Conservation (phyloP, 805 yeast genomes). For the Wickerhamiella allomyrinae region DNA sequence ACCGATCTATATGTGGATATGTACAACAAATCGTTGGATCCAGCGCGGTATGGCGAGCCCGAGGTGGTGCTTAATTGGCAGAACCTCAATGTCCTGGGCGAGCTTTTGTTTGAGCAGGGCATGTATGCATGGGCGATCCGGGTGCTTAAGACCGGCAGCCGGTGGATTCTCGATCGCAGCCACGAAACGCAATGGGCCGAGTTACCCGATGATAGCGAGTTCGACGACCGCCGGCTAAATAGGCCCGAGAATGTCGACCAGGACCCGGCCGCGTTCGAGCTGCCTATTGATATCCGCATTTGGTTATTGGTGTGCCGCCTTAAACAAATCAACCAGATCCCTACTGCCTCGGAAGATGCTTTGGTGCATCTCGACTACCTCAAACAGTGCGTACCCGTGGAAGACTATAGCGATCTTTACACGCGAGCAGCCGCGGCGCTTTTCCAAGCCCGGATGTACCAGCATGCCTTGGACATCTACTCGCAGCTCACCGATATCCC, state of each 20-base stretch:
- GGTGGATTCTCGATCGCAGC: conserved; percentile 70
- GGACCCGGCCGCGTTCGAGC: conserved; percentile 22
- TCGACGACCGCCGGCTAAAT: conserved; percentile 47
- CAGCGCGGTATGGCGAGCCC: conserved; percentile 19
- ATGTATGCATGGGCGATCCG: conserved; percentile 27
- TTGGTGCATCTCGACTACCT: conserved; percentile 45
- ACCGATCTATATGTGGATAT: conserved; percentile 11
- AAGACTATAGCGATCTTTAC: conserved; percentile 57
- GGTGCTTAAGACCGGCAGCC: conserved; percentile 51
- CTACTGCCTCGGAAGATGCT: conserved; percentile 48
- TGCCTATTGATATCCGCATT: conserved; percentile 80
- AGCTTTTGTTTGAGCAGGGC: conserved; percentile 45
- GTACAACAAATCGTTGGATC: conserved; percentile 13
- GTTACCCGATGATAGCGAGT: conserved; percentile 58
- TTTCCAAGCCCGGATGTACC: conserved; percentile 51
- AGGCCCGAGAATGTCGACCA: conserved; percentile 1
- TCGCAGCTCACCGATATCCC: conserved; percentile 36
- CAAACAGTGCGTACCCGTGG: conserved; percentile 36
- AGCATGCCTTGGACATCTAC: conserved; percentile 63
- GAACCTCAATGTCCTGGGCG: conserved; percentile 70
- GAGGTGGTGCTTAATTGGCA: conserved; percentile 59
- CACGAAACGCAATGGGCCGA: conserved; percentile 56
- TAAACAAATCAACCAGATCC: conserved; percentile 30
- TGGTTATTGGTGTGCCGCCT: conserved; percentile 67
- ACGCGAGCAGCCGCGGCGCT: conserved; percentile 63